phyloP scores from a whole-genome alignment of 768 basidiomycete species.

The Tricholoma bakamatsutake region DNA sequence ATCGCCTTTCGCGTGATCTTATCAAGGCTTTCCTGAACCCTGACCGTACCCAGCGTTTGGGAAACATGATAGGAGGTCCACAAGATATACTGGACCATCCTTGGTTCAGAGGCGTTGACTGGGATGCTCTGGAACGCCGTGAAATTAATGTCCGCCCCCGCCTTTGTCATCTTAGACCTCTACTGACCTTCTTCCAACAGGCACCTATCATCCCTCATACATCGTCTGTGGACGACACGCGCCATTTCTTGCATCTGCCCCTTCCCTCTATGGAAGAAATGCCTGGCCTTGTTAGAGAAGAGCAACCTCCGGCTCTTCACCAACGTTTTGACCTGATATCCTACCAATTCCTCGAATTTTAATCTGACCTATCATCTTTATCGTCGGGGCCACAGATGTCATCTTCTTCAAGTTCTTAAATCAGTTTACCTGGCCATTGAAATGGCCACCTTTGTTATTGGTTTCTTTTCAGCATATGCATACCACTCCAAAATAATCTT shows the following conservation, averaged over 20 bases:
- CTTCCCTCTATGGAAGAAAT: constrained; percentile 74
- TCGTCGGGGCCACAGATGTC: not conserved
- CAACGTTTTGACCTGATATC: constrained; percentile 62
- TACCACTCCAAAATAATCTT: constrained; percentile 1
- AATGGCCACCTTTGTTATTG: not conserved
- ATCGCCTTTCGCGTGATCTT: constrained; percentile 83
- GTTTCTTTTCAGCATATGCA: not conserved
- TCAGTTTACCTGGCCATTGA: not conserved
- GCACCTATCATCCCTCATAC: constrained; percentile 85
- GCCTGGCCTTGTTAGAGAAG: constrained; percentile 68
- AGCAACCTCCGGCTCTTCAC: constrained; percentile 49
- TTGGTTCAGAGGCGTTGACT: constrained; percentile 95
- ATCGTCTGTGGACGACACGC: constrained; percentile 74
- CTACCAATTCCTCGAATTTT: constrained; percentile 77
- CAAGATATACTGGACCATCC: constrained; percentile 88
- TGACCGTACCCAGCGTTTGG: constrained; percentile 86
- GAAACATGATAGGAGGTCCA: constrained; percentile 89
- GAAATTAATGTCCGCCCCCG: constrained; percentile 65
- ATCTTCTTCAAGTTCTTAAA: not conserved
- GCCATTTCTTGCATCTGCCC: constrained; percentile 79
- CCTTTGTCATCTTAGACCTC: constrained; percentile 7
- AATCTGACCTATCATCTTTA: constrained; percentile 22
- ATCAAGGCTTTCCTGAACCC: constrained; percentile 87
- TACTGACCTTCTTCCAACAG: constrained; percentile 30
- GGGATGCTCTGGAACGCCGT: constrained; percentile 79